These are phyloP conservation scores for Chaetomiaceae sp. DNA, from an alignment of 2,329 filamentous ascomycete genomes.

Conservation along the genomic window DNA sequence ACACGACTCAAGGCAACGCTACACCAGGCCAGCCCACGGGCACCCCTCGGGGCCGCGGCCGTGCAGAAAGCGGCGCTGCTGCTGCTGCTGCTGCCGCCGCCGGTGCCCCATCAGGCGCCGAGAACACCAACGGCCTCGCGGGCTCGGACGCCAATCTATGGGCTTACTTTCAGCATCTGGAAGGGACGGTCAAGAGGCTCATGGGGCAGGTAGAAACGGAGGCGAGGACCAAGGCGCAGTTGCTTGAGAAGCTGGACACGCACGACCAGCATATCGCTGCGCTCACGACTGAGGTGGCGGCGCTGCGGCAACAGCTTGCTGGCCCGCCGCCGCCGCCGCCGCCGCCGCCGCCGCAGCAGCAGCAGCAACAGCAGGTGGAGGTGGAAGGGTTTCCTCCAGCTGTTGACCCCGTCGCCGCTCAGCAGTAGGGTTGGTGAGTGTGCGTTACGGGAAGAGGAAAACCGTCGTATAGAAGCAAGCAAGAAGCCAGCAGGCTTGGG, in stretches of 20 bases:
- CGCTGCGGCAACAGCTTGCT: constrained; percentile 18
- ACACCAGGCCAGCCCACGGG: constrained; percentile 10
- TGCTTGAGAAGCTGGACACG: constrained; percentile 20
- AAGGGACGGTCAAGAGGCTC: constrained; percentile 42
- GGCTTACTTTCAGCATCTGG: constrained; percentile 65
- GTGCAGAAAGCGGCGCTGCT: constrained; percentile 30
- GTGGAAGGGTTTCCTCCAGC: no score
- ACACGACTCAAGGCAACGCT: constrained; percentile 36
- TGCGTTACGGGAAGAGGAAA: background rate
- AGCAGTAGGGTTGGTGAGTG: constrained; percentile 8
- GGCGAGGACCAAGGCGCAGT: constrained; percentile 17
- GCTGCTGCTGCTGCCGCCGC: no score
- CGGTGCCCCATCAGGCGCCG: constrained; percentile 28
- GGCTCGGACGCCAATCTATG: constrained; percentile 58
- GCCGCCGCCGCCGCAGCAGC: no score
- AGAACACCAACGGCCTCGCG: constrained; percentile 61
- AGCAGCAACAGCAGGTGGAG: background rate
- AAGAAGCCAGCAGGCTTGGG: no score
- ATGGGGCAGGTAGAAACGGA: constrained; percentile 15
- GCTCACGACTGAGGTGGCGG: constrained; percentile 20
- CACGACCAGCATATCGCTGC: constrained; percentile 22
- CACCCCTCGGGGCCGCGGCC: constrained; percentile 39
- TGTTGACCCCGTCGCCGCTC: constrained; percentile 4
- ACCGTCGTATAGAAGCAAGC: no score
- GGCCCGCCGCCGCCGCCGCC: background rate